phyloP scores from a whole-genome alignment of 495 filamentous ascomycete genomes.

The Trichocladium antarcticum region DNA sequence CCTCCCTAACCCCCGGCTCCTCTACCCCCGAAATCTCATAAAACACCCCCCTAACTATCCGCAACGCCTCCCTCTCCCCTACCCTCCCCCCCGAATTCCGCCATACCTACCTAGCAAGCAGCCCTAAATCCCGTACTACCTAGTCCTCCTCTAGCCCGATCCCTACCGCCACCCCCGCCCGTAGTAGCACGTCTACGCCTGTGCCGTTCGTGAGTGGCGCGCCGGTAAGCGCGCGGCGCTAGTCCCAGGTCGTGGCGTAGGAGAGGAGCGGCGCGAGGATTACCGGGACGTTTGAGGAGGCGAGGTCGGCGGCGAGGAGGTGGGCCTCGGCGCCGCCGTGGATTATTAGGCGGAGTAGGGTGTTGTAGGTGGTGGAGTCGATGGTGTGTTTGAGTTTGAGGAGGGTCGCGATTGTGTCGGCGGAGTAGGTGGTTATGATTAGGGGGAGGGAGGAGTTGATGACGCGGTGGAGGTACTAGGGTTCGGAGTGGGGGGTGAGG shows the following conservation, averaged over 20 bases:
- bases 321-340: constrained; percentile 41
- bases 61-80: constrained; percentile 28
- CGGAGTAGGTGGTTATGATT: constrained; percentile 35
- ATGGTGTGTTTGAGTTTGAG: constrained; percentile 32
- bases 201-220: constrained; percentile 45
- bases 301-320: constrained; percentile 38
- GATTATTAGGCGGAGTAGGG: constrained; percentile 33
- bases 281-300: constrained; percentile 34
- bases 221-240: constrained; percentile 37
- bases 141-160: constrained; percentile 41
- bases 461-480: constrained; percentile 30
- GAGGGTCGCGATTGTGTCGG: constrained; percentile 33
- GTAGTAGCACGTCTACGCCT: constrained; percentile 33
- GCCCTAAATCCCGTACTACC: constrained; percentile 35
- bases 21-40: constrained; percentile 38
- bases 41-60: constrained; percentile 37
- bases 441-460: constrained; percentile 28
- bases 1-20: constrained; percentile 17
- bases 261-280: constrained; percentile 38
- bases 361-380: constrained; percentile 15
- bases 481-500: constrained; percentile 32
- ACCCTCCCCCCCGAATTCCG: constrained; percentile 40
- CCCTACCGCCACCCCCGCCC: constrained; percentile 36
- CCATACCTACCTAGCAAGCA: constrained; percentile 41
- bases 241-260: constrained; percentile 36